Percentiles rank a stretch among this genome's conserved stretches.
Evolutionary conservation across 2,329 filamentous ascomycete species (phyloP).

Genomic region (Paraphaeosphaeria sporulosa): DNA sequence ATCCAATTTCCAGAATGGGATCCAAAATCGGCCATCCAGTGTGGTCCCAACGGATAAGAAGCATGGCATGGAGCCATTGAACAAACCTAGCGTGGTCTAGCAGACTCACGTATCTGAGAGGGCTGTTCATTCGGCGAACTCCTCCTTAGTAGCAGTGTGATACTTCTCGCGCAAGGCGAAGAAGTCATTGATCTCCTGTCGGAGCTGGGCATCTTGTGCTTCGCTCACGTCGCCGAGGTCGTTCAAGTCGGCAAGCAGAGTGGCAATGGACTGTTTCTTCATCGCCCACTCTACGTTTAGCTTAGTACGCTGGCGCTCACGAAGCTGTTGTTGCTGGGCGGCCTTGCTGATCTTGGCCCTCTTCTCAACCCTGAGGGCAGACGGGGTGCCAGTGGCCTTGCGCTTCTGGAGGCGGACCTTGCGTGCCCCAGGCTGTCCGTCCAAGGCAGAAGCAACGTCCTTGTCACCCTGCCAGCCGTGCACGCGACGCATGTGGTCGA

Average conservation of each 20-base stretch:
- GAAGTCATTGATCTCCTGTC: slow-evolving; percentile 43
- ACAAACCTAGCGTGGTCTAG: slow-evolving; percentile 39
- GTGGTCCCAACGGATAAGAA: slow-evolving; percentile 3
- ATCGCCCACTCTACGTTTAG: slow-evolving; percentile 41
- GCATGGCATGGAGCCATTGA: slow-evolving; percentile 21
- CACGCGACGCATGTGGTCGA: slow-evolving; percentile 96
- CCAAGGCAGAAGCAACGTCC: slow-evolving; percentile 13
- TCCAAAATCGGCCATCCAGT: slow-evolving; percentile 15
- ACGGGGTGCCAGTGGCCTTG: slow-evolving; percentile 12
- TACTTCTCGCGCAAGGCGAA: slow-evolving; percentile 44
- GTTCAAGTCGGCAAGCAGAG: slow-evolving; percentile 39
- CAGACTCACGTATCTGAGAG: slow-evolving; percentile 24
- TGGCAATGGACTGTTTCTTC: slow-evolving; percentile 46
- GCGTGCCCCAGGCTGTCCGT: slow-evolving; percentile 31
- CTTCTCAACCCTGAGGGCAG: not conserved
- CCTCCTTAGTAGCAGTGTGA: slow-evolving; percentile 23
- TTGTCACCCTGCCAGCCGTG: slow-evolving; percentile 62
- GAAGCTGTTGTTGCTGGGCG: slow-evolving; percentile 45
- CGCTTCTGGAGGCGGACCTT: slow-evolving; percentile 43
- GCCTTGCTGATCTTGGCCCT: slow-evolving; percentile 36
- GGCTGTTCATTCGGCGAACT: slow-evolving; percentile 42
- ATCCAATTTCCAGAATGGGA: not conserved
- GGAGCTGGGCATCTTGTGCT: slow-evolving; percentile 40
- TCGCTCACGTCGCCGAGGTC: slow-evolving; percentile 45
- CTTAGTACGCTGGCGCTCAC: slow-evolving; percentile 40